Evolutionary conservation across 345 rosid genomes (phyloP), one percentile per base, ranked within the genome.

Genomic region (Brassica juncea): DNA sequence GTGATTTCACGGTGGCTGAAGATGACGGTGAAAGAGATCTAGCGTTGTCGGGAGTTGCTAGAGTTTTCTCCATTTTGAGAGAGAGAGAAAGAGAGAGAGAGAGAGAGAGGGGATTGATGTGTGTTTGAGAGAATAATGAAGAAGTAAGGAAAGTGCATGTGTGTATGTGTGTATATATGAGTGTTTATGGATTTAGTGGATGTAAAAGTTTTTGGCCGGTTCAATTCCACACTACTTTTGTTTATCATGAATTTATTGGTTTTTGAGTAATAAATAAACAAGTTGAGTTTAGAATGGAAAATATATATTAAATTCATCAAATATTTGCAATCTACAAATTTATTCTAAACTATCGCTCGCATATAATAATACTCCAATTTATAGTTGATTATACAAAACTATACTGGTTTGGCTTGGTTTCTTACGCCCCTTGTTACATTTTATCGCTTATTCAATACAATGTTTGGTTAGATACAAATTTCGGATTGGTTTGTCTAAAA

Each of bases 11-110:
- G 64, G 75, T 0, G 75, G 67, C 11, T 63, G 76, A 63, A 32
- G 42, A 57, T 0, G 71, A 80, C 30, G 68, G 58, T 23, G 83
- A 63, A 15, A 37, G 68, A 74, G 83, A 37, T 54, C 31, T 37
- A 6, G 66, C 58, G 54, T 39, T 63, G 28, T 70, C 68, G 10
- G 75, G 30, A 62, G 83, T 70, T 62, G 75, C 74, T 42, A 77
- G 61, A 44, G 77, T 66, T 72, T 72, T 64, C 72, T 85, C 88
- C 89, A 85, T 81, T 32, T 72, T 16, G n/a, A 70, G 35, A 44
- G 21, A 3, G 55, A 49, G 11, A 68, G 47, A 23, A 57, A 74
- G 49, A 8, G 19, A 19, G 19, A n/a, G 55, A 49, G 11, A 68
- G 47, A 23, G 61, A 74, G 49, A 8, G 19, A 19, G 19, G 19